A percentile compares a stretch with the other conserved stretches of the same genome.
Conservation (phyloP, 768 basidiomycete genomes). For the Cubamyces lactineus region DNA sequence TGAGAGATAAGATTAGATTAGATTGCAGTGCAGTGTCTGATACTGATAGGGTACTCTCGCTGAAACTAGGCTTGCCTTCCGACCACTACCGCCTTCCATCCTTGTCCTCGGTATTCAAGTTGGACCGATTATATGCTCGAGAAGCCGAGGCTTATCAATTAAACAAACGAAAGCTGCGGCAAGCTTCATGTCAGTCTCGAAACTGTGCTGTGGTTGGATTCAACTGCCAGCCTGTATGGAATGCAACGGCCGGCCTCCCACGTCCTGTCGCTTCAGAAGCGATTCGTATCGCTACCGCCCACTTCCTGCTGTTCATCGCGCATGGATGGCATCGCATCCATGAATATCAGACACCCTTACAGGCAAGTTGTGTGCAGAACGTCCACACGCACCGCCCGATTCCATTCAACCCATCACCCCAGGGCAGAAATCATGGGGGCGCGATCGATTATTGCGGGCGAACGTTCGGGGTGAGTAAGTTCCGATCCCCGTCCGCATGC, state of each 20-base stretch:
- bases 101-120: too few relatives aligned
- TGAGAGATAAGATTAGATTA: too few relatives aligned
- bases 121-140: too few relatives aligned
- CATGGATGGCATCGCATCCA: constrained; percentile 7
- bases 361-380: not conserved
- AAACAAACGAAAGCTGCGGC: too few relatives aligned
- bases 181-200: too few relatives aligned
- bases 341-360: not conserved
- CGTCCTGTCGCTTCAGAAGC: constrained; percentile 12
- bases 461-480: not conserved
- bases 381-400: not conserved
- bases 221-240: not conserved
- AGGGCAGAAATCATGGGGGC: not conserved
- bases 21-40: too few relatives aligned
- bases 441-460: constrained; percentile 2
- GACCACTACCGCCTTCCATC: too few relatives aligned
- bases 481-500: not conserved
- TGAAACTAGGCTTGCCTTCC: too few relatives aligned
- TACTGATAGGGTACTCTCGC: too few relatives aligned
- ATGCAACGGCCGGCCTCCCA: constrained; percentile 4
- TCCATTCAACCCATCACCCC: not conserved
- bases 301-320: not conserved
- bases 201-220: too few relatives aligned
- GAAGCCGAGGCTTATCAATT: too few relatives aligned
- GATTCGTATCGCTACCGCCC: not conserved